Evolutionary conservation across 1,284 basidiomycete species (phyloP), one percentile per base, ranked within the genome.

Genomic region (Heterobasidion irregulare): DNA sequence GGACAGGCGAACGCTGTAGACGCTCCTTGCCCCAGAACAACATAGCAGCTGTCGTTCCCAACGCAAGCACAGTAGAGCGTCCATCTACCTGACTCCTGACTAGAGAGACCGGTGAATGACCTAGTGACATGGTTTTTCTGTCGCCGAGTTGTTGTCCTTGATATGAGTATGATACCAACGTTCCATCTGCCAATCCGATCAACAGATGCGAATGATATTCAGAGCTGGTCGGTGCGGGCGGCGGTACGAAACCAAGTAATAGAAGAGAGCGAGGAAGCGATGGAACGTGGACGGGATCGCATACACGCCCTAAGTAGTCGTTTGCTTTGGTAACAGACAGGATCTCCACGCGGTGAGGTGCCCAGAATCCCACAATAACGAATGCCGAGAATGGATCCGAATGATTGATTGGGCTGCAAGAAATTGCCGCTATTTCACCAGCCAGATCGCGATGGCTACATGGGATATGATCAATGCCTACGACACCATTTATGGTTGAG

Each of bases 151-250:
- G 10, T 16, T 47, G 46, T 2, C 6, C 12, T 15, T 47, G 18
- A 10, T n/a, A 47, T 9, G 12, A 69, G 60, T 84, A 86, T 6
- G 80, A 75, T 2, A 83, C 76, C n/a, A 96, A 75, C 3, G 82
- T 81, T 1, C 95, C 95, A 66, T 97, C 84, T 6, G 80, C 82
- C 5, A 95, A 72, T 0, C 94, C 94, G 8, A 84, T 82, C 18
- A 98, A 72, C 6, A 98, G 74, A 59, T 86, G 79, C 0, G 81
- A 74, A 54, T 72, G 70, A 57, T 61, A 66, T 49, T 77, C 68
- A 12, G 65, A 53, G 55, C 38, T 41, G 38, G 72, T 71, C 15
- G 68, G 56, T 50, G 59, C 69, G 10, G 64, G 70, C 13, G 60
- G 61, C 8, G 69, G 61, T 10, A 75, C 77, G 65, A 93, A 91